phyloP scores from a whole-genome alignment of 2,329 filamentous ascomycete species.

The Colletotrichum gigasporum region DNA sequence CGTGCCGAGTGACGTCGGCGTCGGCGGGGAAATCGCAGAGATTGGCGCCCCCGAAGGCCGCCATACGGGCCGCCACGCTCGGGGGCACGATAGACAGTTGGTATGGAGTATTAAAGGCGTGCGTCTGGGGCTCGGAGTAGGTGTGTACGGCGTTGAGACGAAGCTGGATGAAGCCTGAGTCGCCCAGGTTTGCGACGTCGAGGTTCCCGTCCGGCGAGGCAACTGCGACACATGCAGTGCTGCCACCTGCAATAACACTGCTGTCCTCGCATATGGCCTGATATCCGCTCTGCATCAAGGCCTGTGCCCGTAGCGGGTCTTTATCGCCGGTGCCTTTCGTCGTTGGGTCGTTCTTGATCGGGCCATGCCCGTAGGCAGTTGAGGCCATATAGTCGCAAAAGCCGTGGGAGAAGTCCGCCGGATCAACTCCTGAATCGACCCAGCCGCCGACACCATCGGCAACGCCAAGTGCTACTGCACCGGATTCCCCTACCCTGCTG shows the following conservation, averaged over 20 bases:
- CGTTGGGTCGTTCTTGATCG: conserved; percentile 39
- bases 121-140: conserved; percentile 87
- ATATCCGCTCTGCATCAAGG: conserved; percentile 84
- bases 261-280: conserved; percentile 80
- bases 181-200: conserved; percentile 92
- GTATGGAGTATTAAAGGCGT: conserved; percentile 97
- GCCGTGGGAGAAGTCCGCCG: conserved; percentile 93
- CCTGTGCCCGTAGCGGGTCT: conserved; percentile 33
- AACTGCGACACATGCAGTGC: conserved; percentile 90
- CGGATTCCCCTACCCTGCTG: conserved; percentile 76
- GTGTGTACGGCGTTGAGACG: conserved; percentile 86
- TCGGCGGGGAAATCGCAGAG: conserved; percentile 87
- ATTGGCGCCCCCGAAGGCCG: conserved; percentile 83
- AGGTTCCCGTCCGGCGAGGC: conserved; percentile 77
- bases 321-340: conserved; percentile 20
- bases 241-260: conserved; percentile 82
- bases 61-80: conserved; percentile 79
- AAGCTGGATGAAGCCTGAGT: conserved; percentile 91
- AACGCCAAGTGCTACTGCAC: conserved; percentile 83
- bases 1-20: conserved; percentile 80
- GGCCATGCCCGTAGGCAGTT: conserved; percentile 68
- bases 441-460: conserved; percentile 97
- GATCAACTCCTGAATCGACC: conserved; percentile 91
- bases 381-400: conserved; percentile 93
- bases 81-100: conserved; percentile 90